A percentile compares a stretch with the other conserved stretches of the same genome.
phyloP scores from a whole-genome alignment of 2,329 filamentous ascomycete genomes.

The Colletotrichum lupini region DNA sequence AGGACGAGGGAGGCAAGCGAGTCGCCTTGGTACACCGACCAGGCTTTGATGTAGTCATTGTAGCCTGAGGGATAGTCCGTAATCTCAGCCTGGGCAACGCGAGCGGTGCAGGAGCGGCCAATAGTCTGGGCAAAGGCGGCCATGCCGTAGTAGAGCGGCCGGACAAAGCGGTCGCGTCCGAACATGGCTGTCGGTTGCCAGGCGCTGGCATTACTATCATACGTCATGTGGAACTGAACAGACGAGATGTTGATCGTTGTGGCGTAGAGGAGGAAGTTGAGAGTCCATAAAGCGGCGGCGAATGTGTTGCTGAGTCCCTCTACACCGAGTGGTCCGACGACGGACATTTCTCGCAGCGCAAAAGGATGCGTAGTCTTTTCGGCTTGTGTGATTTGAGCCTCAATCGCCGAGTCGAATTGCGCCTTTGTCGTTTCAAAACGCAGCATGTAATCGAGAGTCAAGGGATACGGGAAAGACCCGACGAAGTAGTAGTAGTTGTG shows the following conservation, averaged over 20 bases:
- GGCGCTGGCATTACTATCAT: constrained; percentile 27
- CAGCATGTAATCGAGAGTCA: constrained; percentile 33
- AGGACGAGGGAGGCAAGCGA: constrained; percentile 23
- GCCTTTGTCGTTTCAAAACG: constrained; percentile 28
- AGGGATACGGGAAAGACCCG: constrained; percentile 23
- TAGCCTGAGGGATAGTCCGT: constrained; percentile 15
- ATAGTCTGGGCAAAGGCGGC: constrained; percentile 30
- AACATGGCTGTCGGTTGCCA: constrained; percentile 33
- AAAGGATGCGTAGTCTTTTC: constrained; percentile 17
- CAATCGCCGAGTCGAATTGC: constrained; percentile 22
- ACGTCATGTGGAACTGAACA: constrained; percentile 32
- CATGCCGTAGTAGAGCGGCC: constrained; percentile 30
- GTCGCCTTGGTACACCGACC: constrained; percentile 25
- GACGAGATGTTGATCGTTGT: constrained; percentile 31
- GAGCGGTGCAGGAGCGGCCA: constrained; percentile 28
- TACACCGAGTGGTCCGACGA: constrained; percentile 25
- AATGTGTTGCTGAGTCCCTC: constrained; percentile 31
- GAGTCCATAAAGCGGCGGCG: constrained; percentile 25
- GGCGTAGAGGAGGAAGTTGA: constrained; percentile 30
- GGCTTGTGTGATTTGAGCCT: constrained; percentile 22
- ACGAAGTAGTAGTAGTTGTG: constrained; percentile 34
- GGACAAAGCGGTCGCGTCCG: constrained; percentile 31
- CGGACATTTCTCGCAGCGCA: constrained; percentile 29
- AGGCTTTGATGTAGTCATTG: constrained; percentile 27
- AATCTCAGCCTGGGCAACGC: constrained; percentile 20